Evolutionary conservation across 768 basidiomycete species (phyloP).

Genomic region (Leucogyrophana mollusca): DNA sequence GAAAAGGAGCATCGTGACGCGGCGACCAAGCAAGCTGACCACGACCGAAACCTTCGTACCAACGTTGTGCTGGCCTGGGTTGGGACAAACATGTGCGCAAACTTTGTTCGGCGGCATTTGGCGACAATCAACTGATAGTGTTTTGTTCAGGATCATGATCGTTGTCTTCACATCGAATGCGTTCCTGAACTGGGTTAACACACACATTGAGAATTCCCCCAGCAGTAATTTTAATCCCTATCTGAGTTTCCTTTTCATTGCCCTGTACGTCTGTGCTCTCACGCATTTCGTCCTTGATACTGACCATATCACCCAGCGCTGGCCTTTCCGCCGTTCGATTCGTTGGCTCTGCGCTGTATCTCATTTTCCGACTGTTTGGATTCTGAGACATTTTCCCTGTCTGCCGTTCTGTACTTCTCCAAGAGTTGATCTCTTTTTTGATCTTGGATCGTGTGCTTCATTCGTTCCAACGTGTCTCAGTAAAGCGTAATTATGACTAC

Average conservation of each 20-base stretch:
- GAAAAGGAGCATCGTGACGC: slow-evolving; percentile 82
- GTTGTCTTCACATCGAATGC: slow-evolving; percentile 73
- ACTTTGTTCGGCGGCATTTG: slow-evolving; percentile 7
- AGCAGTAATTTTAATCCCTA: slow-evolving; percentile 84
- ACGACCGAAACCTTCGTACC: slow-evolving; percentile 79
- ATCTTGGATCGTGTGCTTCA: background rate
- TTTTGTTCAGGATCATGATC: slow-evolving; percentile 55
- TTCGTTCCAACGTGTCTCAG: no score
- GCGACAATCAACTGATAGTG: slow-evolving; percentile 5
- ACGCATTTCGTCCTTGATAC: background rate
- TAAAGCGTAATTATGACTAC: no score
- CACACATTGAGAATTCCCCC: slow-evolving; percentile 48
- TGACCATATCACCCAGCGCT: slow-evolving; percentile 44
- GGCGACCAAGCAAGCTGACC: slow-evolving; percentile 86
- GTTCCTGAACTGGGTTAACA: slow-evolving; percentile 71
- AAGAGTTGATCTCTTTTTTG: slow-evolving; percentile 2
- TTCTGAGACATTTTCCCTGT: slow-evolving; percentile 31
- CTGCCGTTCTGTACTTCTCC: slow-evolving; percentile 7
- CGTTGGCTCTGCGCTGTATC: slow-evolving; percentile 73
- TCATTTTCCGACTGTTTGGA: slow-evolving; percentile 73
- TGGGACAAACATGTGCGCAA: slow-evolving; percentile 76
- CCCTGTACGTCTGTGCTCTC: slow-evolving; percentile 39
- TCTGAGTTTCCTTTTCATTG: slow-evolving; percentile 76
- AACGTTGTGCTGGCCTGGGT: slow-evolving; percentile 85
- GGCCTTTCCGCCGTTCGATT: slow-evolving; percentile 82